Percentiles rank a stretch among this genome's conserved stretches.
Evolutionary conservation across 306 rosid genomes (phyloP).

Genomic region (Prosopis cineraria): DNA sequence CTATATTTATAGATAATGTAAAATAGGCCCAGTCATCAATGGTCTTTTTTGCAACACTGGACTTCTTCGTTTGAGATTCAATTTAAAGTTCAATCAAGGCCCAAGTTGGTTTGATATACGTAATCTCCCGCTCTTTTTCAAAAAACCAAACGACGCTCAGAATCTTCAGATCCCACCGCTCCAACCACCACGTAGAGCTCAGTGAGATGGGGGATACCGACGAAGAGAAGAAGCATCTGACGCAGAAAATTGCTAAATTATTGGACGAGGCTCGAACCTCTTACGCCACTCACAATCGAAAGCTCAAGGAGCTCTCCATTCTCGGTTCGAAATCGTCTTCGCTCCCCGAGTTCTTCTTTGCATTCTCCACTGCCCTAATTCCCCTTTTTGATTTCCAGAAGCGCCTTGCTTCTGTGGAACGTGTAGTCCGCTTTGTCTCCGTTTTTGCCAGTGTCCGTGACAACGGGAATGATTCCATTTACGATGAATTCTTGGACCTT

Average conservation of each 20-base stretch:
- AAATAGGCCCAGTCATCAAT: neutral
- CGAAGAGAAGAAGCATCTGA: constrained; percentile 43
- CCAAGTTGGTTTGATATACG: neutral
- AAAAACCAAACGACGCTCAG: constrained; percentile 25
- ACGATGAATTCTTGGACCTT: constrained; percentile 63
- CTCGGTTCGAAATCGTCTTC: constrained; percentile 62
- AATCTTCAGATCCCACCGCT: neutral
- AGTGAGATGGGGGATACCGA: constrained; percentile 45
- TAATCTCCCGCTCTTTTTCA: constrained; percentile 58
- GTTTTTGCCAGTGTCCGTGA: constrained; percentile 50
- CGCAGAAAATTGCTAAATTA: constrained; percentile 58
- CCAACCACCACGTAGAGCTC: constrained; percentile 2
- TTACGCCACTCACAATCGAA: constrained; percentile 80
- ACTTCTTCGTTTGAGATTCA: neutral
- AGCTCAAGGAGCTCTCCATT: constrained; percentile 76
- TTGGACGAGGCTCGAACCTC: constrained; percentile 74
- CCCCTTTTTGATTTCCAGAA: constrained; percentile 75
- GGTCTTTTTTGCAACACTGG: neutral
- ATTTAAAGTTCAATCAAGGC: neutral
- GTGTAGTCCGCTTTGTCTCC: constrained; percentile 71
- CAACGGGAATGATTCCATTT: constrained; percentile 33
- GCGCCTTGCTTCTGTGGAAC: constrained; percentile 69
- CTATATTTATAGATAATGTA: no score
- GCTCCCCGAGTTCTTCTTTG: constrained; percentile 56
- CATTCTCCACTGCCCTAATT: constrained; percentile 61